Evolutionary conservation across 2,329 filamentous ascomycete species (phyloP), one percentile per base, ranked within the genome.

Genomic region (Xylariaceae sp.): DNA sequence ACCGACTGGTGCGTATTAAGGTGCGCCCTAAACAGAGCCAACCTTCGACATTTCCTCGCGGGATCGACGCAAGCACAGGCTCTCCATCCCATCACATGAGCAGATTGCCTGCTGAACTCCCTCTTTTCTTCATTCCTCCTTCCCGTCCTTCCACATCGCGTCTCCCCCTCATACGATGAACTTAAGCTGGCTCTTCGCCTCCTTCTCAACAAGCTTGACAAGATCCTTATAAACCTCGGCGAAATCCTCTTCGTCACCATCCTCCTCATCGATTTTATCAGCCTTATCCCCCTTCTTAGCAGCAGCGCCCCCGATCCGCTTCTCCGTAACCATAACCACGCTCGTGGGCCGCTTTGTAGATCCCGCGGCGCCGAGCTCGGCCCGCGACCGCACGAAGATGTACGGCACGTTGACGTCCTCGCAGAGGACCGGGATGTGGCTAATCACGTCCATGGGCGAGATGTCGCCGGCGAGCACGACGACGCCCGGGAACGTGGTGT

Each of bases 351-450:
- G 79, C 83, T 97, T 98, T 40, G 93, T 98, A 68, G 85, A 87
- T 50, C 91, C 91, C 3, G 93, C 92, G 57, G 88, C 88, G 63
- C 93, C 93, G 47, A 98, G 82, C 74, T 97, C 92, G 50, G 90
- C 92, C 59, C 93, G 85, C 62, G 87, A 94, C 50, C 85, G 82
- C 60, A 98, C 88, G 69, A 94, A 98, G 69, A 98, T 82, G 74
- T 97, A 98, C 25, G 93, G 93, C 49, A 96, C 88, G 70, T 88
- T 88, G 78, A 96, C 91, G 73, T 97, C 92, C 74, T 98, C 93
- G 79, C 93, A 97, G 47, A 97, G 85, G 47, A 98, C 88, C 61
- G 93, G 93, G 56, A 98, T 88, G 73, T 98, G 93, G 49, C 88
- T 93, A 73, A 98, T 96, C 67, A 98, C 93, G 70, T 98, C 93